Conservation (phyloP, 1,284 basidiomycete species). For the Austropuccinia psidii region DNA sequence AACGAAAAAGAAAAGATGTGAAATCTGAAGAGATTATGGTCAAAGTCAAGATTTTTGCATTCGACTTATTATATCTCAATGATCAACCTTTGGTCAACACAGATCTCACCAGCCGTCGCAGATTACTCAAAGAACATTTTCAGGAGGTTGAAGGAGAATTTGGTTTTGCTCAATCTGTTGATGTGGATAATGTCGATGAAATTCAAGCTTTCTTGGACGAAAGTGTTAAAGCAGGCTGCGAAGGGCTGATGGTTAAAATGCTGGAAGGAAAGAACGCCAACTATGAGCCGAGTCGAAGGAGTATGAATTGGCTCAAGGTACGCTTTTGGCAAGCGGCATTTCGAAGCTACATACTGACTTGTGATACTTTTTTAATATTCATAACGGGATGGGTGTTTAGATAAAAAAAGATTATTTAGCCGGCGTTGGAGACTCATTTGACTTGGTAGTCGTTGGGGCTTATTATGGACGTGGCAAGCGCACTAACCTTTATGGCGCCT, state of each 20-base stretch:
- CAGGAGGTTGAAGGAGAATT: conserved; percentile 79
- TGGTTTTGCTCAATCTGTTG: conserved; percentile 80
- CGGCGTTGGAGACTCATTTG: conserved; percentile 95
- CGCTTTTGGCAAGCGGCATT: conserved; percentile 44
- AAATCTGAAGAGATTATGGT: conserved; percentile 93
- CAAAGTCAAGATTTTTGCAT: conserved; percentile 86
- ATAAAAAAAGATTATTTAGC: conserved; percentile 95
- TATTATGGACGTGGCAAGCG: conserved; percentile 98
- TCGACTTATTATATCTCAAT: conserved; percentile 89
- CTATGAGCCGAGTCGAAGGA: conserved; percentile 89
- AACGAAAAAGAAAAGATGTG: conserved; percentile 93
- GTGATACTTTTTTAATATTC: background rate
- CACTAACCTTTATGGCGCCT: conserved; percentile 91
- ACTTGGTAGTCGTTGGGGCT: conserved; percentile 90
- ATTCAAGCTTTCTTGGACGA: conserved; percentile 92
- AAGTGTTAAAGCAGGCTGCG: conserved; percentile 94
- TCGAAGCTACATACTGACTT: conserved; percentile 42
- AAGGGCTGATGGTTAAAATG: conserved; percentile 99
- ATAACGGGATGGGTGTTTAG: conserved; percentile 52
- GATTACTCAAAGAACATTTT: conserved; percentile 71
- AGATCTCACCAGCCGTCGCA: conserved; percentile 64
- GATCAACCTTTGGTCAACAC: conserved; percentile 60
- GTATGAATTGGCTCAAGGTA: conserved; percentile 98
- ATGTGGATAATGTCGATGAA: conserved; percentile 81
- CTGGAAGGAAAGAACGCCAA: conserved; percentile 78